Conservation (phyloP, 75 land plant genomes). For the Gnetum montanum region DNA sequence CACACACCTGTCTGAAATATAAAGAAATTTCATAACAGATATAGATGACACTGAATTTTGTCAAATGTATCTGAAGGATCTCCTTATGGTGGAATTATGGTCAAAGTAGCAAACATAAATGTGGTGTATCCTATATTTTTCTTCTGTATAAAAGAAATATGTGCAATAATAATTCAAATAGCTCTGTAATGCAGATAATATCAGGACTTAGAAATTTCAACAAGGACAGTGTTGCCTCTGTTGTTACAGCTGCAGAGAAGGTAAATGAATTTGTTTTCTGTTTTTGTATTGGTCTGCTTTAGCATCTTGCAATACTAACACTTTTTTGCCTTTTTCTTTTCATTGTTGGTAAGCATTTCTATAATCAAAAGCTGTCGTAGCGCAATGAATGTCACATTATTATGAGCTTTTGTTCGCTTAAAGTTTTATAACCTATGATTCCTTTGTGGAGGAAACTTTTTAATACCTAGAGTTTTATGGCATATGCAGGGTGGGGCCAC, state of each 20-base stretch:
- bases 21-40: too few species aligned
- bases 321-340: slow-evolving; percentile 3
- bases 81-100: neutral
- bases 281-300: too few species aligned
- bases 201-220: slow-evolving; percentile 81
- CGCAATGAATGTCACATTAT: neutral
- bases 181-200: slow-evolving; percentile 51
- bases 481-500: slow-evolving; percentile 97
- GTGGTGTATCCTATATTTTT: neutral
- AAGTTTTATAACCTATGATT: too few species aligned
- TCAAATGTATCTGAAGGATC: too few species aligned
- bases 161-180: neutral
- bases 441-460: too few species aligned
- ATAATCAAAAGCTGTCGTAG: neutral
- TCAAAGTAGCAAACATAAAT: neutral
- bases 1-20: too few species aligned
- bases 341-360: neutral
- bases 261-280: too few species aligned
- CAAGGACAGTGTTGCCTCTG: slow-evolving; percentile 60
- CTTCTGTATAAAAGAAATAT: neutral
- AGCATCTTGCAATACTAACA: too few species aligned
- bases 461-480: too few species aligned
- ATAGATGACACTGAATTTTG: too few species aligned
- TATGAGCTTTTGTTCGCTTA: neutral
- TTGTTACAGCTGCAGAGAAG: slow-evolving; percentile 87